A percentile compares a stretch with the other conserved stretches of the same genome.
These are phyloP conservation scores for Kodamaea suecica DNA, from an alignment of 1,139 yeast species.

Conservation along the genomic window DNA sequence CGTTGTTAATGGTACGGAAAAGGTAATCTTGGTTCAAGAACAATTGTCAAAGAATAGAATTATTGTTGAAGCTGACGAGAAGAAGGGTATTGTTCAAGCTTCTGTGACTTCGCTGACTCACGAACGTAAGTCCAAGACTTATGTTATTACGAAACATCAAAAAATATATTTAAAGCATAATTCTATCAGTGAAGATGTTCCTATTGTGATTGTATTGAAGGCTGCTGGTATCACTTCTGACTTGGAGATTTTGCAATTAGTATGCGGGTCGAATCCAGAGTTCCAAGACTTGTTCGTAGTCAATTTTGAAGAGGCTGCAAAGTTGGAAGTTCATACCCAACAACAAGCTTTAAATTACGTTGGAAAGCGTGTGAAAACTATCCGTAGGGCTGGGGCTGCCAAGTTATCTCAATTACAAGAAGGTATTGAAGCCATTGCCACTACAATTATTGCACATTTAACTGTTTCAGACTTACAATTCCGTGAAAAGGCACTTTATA, in stretches of 20 bases:
- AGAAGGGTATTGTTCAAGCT: slow-evolving; percentile 92
- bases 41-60: slow-evolving; percentile 96
- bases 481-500: slow-evolving; percentile 88
- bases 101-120: slow-evolving; percentile 97
- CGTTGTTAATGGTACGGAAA: slow-evolving; percentile 96
- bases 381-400: slow-evolving; percentile 82
- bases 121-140: slow-evolving; percentile 95
- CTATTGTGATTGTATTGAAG: slow-evolving; percentile 86
- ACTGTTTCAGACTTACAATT: slow-evolving; percentile 84
- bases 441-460: slow-evolving; percentile 93
- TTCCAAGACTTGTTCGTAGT: slow-evolving; percentile 91
- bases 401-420: slow-evolving; percentile 81
- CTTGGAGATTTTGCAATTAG: slow-evolving; percentile 87
- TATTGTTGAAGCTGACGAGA: slow-evolving; percentile 95
- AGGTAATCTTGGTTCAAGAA: slow-evolving; percentile 94
- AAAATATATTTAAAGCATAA: slow-evolving; percentile 91
- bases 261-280: slow-evolving; percentile 83
- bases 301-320: slow-evolving; percentile 92
- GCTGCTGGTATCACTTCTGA: slow-evolving; percentile 96
- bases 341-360: slow-evolving; percentile 89
- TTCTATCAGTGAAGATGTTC: slow-evolving; percentile 91
- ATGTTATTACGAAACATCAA: slow-evolving; percentile 87
- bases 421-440: slow-evolving; percentile 96
- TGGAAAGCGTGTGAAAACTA: slow-evolving; percentile 88
- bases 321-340: slow-evolving; percentile 82